Base-by-base conservation (phyloP, 164 flowering plant species). In the Magnolia changhungtana region DNA sequence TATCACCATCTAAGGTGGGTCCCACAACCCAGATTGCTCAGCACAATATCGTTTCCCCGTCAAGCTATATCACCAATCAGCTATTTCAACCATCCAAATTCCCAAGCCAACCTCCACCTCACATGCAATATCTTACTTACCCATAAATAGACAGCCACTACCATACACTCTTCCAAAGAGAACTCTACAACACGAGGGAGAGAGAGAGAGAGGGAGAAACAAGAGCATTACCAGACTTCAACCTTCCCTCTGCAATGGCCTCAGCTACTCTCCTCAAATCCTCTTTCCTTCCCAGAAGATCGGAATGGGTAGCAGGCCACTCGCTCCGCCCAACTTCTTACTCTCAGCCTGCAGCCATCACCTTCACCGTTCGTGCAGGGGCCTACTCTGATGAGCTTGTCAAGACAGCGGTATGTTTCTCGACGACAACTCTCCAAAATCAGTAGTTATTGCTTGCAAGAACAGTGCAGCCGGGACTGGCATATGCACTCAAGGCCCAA, bases 311-410 rank as follows among this genome's bases (percentile, higher is more conserved):
- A 7, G 80, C 78, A 74, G 85, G 83, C 4, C 85, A 82, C 74
- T 21, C 77, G 69, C 80, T 76, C 78, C 72, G 81, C 18, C 70
- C 80, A 78, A 50, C 37, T 75, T 59, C 82, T 31, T 11, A 58
- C 64, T 23, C 76, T 4, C 68, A 82, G 18, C 69, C 84, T 20
- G 49, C 82, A 7, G 67, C 74, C 6, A 55, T 49, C 16, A 27
- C 69, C 61, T 63, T 84, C 71, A 14, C 84, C 37, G 74, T 86
- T 63, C 80, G 80, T 3, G 85, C 82, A 6, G 55, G 77, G 63
- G 64, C 84, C 45, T 83, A 83, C 67, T 80, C 86, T 19, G 87
- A 85, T 67, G 87, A 85, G 77, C 86, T 85, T 50, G 79, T 85
- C 79, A 85, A 83, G 75, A 85, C 87, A 7, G 87, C 86, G 74